phyloP scores from a whole-genome alignment of 805 yeast species.

The Sugiyamaella valdiviana region DNA sequence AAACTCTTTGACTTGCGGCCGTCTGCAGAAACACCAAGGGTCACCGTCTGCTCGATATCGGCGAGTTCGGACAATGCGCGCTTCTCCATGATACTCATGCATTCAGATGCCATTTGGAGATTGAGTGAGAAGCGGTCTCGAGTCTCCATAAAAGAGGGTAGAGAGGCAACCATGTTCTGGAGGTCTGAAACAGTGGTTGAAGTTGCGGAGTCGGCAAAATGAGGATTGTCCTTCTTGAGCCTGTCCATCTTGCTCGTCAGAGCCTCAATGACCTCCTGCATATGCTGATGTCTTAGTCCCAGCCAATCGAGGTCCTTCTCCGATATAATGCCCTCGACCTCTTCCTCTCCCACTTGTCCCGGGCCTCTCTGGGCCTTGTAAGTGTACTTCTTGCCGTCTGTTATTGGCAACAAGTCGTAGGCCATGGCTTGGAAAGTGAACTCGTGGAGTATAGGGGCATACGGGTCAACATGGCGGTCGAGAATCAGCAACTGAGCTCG shows the following conservation, averaged over 20 bases:
- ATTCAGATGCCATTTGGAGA: constrained; percentile 45
- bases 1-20: constrained; percentile 53
- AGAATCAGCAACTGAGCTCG: constrained; percentile 68
- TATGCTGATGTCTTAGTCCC: constrained; percentile 64
- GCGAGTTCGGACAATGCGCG: constrained; percentile 64
- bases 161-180: constrained; percentile 54
- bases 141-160: constrained; percentile 33
- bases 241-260: constrained; percentile 54
- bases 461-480: constrained; percentile 78
- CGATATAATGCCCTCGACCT: constrained; percentile 44
- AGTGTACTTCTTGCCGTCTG: constrained; percentile 41
- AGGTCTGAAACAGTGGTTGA: constrained; percentile 65
- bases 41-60: constrained; percentile 79
- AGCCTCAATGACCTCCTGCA: constrained; percentile 63
- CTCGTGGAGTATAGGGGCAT: constrained; percentile 82
- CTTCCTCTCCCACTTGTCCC: constrained; percentile 35
- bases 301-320: constrained; percentile 69
- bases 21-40: constrained; percentile 63
- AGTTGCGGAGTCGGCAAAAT: constrained; percentile 60
- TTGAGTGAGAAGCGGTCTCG: constrained; percentile 33
- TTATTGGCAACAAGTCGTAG: constrained; percentile 56
- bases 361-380: constrained; percentile 47
- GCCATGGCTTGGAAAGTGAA: constrained; percentile 90
- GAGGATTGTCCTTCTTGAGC: constrained; percentile 65
- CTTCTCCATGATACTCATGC: constrained; percentile 53